phyloP scores from a whole-genome alignment of 768 basidiomycete species.

The Atractiella rhizophila region DNA sequence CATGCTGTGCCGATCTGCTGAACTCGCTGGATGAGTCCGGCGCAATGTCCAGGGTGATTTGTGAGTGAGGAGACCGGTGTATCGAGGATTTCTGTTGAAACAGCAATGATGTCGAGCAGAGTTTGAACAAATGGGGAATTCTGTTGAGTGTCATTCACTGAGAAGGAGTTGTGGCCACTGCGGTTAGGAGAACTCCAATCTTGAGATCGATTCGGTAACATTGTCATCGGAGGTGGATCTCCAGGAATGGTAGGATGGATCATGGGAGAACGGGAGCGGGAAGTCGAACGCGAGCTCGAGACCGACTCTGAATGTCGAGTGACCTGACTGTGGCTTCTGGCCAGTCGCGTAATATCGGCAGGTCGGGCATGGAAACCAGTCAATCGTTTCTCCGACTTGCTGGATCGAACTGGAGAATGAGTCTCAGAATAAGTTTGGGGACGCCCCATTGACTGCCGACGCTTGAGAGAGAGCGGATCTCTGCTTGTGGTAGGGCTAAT shows the following conservation, averaged over 20 bases:
- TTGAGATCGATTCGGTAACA: background rate
- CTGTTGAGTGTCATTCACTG: background rate
- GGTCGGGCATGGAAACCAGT: slow-evolving; percentile 7
- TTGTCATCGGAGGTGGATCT: background rate
- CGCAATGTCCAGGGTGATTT: slow-evolving; percentile 56
- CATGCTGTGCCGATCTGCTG: slow-evolving; percentile 79
- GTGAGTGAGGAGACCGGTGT: slow-evolving; percentile 69
- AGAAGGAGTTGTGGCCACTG: background rate
- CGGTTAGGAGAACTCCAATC: slow-evolving; percentile 12
- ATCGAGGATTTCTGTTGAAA: slow-evolving; percentile 80
- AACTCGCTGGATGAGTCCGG: slow-evolving; percentile 63
- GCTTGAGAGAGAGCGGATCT: too few species aligned
- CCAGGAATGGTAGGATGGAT: slow-evolving; percentile 27
- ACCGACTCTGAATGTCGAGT: slow-evolving; percentile 4
- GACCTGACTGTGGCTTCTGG: background rate
- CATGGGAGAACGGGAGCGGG: slow-evolving; percentile 77
- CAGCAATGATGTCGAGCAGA: slow-evolving; percentile 69
- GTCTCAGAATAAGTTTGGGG: too few species aligned
- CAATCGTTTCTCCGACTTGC: too few species aligned
- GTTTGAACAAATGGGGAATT: slow-evolving; percentile 20
- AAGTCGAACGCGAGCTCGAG: slow-evolving; percentile 54
- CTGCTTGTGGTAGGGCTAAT: background rate
- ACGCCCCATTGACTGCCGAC: too few species aligned
- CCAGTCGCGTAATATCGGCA: slow-evolving; percentile 5
- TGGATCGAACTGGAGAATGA: too few species aligned